phyloP scores from a whole-genome alignment of 1,284 basidiomycete genomes.

The Fistulinella cinereoalba region DNA sequence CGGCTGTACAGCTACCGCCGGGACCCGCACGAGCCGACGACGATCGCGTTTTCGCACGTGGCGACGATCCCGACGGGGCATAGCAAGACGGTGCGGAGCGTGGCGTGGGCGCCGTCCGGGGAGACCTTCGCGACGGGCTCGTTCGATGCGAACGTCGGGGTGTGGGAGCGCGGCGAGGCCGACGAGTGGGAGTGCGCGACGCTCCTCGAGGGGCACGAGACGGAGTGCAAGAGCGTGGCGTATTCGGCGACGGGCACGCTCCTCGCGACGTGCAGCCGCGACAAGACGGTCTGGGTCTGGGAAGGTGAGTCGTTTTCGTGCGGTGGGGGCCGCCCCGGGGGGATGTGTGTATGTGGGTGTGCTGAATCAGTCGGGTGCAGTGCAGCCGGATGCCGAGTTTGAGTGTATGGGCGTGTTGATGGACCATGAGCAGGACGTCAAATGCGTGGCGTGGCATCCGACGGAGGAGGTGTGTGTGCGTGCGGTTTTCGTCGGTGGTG shows the following conservation, averaged over 20 bases:
- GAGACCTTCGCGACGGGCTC: constrained; percentile 89
- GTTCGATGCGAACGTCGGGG: constrained; percentile 90
- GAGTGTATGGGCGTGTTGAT: constrained; percentile 95
- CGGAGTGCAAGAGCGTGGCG: constrained; percentile 93
- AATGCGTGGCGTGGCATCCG: constrained; percentile 94
- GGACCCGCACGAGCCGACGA: constrained; percentile 28
- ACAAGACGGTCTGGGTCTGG: constrained; percentile 99
- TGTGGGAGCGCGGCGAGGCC: constrained; percentile 72
- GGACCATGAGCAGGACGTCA: constrained; percentile 98
- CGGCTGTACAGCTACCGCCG: constrained; percentile 75
- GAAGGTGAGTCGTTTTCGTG: no score
- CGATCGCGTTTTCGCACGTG: constrained; percentile 49
- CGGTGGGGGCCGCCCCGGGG: no score
- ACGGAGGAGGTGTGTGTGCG: constrained; percentile 72
- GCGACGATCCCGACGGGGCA: constrained; percentile 81
- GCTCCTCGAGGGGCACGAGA: constrained; percentile 93
- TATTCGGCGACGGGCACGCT: constrained; percentile 81
- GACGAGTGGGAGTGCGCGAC: constrained; percentile 84
- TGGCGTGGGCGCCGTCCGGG: constrained; percentile 92
- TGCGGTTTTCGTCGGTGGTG: constrained; percentile 11
- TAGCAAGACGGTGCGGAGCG: constrained; percentile 83
- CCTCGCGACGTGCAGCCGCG: constrained; percentile 90
- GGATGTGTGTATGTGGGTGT: no score
- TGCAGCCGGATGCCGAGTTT: constrained; percentile 89
- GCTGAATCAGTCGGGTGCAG: no score